A percentile compares a stretch with the other conserved stretches of the same genome.
Evolutionary conservation across 495 filamentous ascomycete species (phyloP).

Genomic region (Geoglossum glabrum): DNA sequence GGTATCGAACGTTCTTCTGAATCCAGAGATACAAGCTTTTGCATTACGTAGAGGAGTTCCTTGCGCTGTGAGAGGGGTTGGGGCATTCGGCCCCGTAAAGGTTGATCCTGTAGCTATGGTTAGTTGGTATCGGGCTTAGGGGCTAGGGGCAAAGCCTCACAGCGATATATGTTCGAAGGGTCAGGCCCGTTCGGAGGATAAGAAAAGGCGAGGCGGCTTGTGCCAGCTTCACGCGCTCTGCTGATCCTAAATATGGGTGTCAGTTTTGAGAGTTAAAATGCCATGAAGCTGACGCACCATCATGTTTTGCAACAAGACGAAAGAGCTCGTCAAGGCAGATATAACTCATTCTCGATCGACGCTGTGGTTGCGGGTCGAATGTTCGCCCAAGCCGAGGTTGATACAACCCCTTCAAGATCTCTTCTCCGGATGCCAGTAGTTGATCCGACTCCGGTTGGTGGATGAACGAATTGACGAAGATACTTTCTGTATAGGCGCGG

Average conservation of each 20-base stretch:
- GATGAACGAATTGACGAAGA: constrained; percentile 73
- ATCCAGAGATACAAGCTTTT: constrained; percentile 38
- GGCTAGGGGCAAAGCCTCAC: background rate
- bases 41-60: constrained; percentile 55
- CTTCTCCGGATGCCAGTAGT: constrained; percentile 26
- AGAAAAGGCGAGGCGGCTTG: constrained; percentile 64
- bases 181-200: constrained; percentile 60
- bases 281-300: constrained; percentile 6
- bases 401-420: constrained; percentile 41
- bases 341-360: constrained; percentile 54
- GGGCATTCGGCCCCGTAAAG: constrained; percentile 77
- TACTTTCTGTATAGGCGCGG: constrained; percentile 46
- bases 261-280: constrained; percentile 9
- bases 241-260: constrained; percentile 11
- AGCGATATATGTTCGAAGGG: constrained; percentile 63
- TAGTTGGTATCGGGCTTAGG: background rate
- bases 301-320: constrained; percentile 37
- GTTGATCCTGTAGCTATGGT: constrained; percentile 41
- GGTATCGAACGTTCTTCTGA: constrained; percentile 56
- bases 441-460: constrained; percentile 49
- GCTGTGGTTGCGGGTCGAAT: constrained; percentile 39
- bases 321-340: constrained; percentile 66
- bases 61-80: constrained; percentile 64
- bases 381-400: constrained; percentile 48
- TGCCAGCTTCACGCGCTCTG: constrained; percentile 39